Conservation (phyloP, 2,329 filamentous ascomycete genomes). For the Monosporascus sp. region DNA sequence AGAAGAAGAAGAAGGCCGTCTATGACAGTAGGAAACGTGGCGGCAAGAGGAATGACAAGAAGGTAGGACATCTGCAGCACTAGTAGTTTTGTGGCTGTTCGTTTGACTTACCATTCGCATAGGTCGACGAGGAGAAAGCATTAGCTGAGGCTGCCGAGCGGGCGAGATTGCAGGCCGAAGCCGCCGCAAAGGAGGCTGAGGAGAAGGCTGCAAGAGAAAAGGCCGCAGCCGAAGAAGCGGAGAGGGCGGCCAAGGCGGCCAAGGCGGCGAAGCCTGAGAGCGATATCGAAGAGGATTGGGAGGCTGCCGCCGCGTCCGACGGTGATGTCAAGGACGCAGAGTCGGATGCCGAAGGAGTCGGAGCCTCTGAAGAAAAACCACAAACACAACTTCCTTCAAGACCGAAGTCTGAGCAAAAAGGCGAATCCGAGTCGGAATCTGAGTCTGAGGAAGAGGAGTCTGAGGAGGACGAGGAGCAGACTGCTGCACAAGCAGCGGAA, state of each 20-base stretch:
- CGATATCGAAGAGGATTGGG: slow-evolving; percentile 79
- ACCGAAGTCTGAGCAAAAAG: slow-evolving; percentile 26
- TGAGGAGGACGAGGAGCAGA: slow-evolving; percentile 66
- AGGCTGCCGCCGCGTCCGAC: slow-evolving; percentile 71
- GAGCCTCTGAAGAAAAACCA: slow-evolving; percentile 21
- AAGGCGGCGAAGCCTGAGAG: slow-evolving; percentile 52
- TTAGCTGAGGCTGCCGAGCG: slow-evolving; percentile 75
- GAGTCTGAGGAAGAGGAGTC: slow-evolving; percentile 50
- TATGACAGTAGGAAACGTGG: slow-evolving; percentile 75
- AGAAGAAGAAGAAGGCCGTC: slow-evolving; percentile 65
- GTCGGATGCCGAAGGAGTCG: slow-evolving; percentile 61
- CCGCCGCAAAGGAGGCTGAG: slow-evolving; percentile 56
- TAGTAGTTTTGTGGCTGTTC: background rate
- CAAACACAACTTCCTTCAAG: slow-evolving; percentile 25
- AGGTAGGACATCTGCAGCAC: slow-evolving; percentile 33
- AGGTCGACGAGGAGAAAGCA: slow-evolving; percentile 72
- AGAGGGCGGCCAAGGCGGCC: slow-evolving; percentile 47
- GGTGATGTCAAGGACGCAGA: slow-evolving; percentile 84
- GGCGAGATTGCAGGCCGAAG: slow-evolving; percentile 62
- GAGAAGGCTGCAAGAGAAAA: slow-evolving; percentile 54
- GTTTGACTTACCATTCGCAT: slow-evolving; percentile 10
- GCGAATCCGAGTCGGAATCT: slow-evolving; percentile 49
- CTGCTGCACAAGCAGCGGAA: slow-evolving; percentile 67
- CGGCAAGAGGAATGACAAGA: slow-evolving; percentile 49
- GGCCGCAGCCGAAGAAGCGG: slow-evolving; percentile 51